Percentiles rank a stretch among this genome's conserved stretches.
phyloP scores from a whole-genome alignment of 441 rosid genomes.

The Viola pubescens region DNA sequence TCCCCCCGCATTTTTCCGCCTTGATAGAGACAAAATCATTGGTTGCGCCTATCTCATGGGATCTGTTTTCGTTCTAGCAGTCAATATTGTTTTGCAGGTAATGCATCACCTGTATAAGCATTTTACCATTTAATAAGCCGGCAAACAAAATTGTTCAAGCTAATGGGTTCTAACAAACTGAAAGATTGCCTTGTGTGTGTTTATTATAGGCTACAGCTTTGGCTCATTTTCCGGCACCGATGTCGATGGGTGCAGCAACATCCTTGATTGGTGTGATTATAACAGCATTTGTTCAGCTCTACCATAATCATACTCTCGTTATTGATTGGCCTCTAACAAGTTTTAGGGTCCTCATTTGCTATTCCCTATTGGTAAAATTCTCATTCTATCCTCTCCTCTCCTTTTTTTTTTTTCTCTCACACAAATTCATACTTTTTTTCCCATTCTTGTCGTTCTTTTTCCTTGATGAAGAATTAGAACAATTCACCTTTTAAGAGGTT shows the following conservation, averaged over 20 bases:
- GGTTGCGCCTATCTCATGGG: conserved; percentile 67
- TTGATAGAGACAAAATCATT: conserved; percentile 48
- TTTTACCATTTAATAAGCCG: neutral
- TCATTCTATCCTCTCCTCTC: neutral
- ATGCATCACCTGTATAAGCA: neutral
- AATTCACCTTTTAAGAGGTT: too few species aligned
- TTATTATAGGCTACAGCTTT: conserved; percentile 49
- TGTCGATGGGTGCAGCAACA: conserved; percentile 70
- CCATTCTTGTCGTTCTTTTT: neutral
- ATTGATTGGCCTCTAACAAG: conserved; percentile 35
- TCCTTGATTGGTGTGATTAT: conserved; percentile 59
- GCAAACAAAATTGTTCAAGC: too few species aligned
- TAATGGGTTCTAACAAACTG: neutral
- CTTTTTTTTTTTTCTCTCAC: neutral
- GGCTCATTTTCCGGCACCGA: conserved; percentile 78
- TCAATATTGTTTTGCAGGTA: conserved; percentile 68
- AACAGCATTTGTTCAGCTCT: conserved; percentile 37
- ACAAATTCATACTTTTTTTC: neutral
- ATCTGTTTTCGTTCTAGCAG: conserved; percentile 45
- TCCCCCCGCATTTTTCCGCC: neutral
- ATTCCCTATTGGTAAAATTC: conserved; percentile 47
- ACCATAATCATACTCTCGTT: conserved; percentile 29
- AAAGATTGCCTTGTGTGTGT: neutral
- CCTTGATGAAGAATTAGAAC: too few species aligned
- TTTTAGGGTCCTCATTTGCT: conserved; percentile 29